These are phyloP conservation scores for Fusarium graminum DNA, from an alignment of 2,329 filamentous ascomycete genomes.

Conservation along the genomic window DNA sequence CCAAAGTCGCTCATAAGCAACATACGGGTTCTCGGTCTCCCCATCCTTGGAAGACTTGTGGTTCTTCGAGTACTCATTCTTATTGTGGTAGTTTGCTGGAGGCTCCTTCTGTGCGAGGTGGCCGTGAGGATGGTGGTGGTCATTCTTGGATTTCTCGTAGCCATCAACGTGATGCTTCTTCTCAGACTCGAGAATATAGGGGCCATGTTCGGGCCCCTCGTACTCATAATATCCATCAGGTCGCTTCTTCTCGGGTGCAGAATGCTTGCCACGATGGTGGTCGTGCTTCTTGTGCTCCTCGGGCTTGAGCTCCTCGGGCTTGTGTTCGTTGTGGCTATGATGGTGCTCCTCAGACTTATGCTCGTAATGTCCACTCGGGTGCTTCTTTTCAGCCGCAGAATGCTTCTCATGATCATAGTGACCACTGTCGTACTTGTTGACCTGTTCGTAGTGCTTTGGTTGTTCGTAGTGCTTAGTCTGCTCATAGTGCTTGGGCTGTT, in stretches of 20 bases:
- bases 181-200: too few relatives aligned
- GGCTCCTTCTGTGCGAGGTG: not conserved
- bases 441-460: not conserved
- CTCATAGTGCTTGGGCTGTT: not conserved
- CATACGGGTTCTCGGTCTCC: not conserved
- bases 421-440: not conserved
- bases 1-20: constrained; percentile 14
- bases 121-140: not conserved
- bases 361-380: not conserved
- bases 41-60: not conserved
- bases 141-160: constrained; percentile 6
- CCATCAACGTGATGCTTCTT: too few relatives aligned
- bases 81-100: not conserved
- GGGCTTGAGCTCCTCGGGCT: not conserved
- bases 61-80: constrained; percentile 4
- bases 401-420: constrained; percentile 5
- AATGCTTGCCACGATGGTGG: too few relatives aligned
- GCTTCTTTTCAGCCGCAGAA: not conserved
- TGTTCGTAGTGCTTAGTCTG: not conserved
- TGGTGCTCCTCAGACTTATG: not conserved
- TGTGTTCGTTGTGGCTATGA: too few relatives aligned
- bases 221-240: too few relatives aligned
- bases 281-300: too few relatives aligned
- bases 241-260: too few relatives aligned
- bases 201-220: too few relatives aligned